Conservation (phyloP, 1,284 basidiomycete genomes). For the Lignosus rhinocerotis region DNA sequence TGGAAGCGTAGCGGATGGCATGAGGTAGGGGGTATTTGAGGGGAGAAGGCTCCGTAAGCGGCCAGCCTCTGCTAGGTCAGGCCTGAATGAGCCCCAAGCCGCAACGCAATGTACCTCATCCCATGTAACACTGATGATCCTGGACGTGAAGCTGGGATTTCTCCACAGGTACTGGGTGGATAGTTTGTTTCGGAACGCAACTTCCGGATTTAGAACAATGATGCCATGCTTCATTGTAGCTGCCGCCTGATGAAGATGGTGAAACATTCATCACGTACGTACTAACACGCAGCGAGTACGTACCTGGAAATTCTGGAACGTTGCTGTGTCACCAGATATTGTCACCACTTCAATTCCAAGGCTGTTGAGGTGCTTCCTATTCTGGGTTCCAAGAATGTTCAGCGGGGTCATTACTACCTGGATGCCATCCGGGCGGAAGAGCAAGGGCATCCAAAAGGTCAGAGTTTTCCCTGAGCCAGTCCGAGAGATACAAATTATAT, state of each 20-base stretch:
- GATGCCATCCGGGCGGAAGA: slow-evolving; percentile 29
- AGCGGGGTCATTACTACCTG: slow-evolving; percentile 31
- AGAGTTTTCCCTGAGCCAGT: slow-evolving; percentile 34
- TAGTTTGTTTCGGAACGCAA: slow-evolving; percentile 24
- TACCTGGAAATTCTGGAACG: slow-evolving; percentile 22
- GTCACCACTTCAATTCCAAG: slow-evolving; percentile 24
- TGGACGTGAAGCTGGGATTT: slow-evolving; percentile 25
- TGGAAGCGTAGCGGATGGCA: slow-evolving; percentile 38
- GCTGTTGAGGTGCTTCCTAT: slow-evolving; percentile 13
- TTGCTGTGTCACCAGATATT: slow-evolving; percentile 23
- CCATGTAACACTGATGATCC: slow-evolving; percentile 31
- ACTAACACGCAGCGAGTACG: slow-evolving; percentile 21
- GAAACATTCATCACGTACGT: not conserved
- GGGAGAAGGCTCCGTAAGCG: slow-evolving; percentile 31
- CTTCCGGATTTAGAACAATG: slow-evolving; percentile 35
- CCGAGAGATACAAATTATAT: slow-evolving; percentile 27
- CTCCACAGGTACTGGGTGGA: slow-evolving; percentile 30
- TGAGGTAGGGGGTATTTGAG: slow-evolving; percentile 31
- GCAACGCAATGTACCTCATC: slow-evolving; percentile 41
- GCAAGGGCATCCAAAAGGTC: slow-evolving; percentile 34
- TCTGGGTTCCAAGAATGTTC: slow-evolving; percentile 31
- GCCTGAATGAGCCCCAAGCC: slow-evolving; percentile 35
- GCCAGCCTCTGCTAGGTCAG: slow-evolving; percentile 31
- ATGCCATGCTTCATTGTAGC: slow-evolving; percentile 20
- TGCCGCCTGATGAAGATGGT: not conserved